Evolutionary conservation across 2,329 filamentous ascomycete genomes (phyloP).

Genomic region (Venturia asperata): DNA sequence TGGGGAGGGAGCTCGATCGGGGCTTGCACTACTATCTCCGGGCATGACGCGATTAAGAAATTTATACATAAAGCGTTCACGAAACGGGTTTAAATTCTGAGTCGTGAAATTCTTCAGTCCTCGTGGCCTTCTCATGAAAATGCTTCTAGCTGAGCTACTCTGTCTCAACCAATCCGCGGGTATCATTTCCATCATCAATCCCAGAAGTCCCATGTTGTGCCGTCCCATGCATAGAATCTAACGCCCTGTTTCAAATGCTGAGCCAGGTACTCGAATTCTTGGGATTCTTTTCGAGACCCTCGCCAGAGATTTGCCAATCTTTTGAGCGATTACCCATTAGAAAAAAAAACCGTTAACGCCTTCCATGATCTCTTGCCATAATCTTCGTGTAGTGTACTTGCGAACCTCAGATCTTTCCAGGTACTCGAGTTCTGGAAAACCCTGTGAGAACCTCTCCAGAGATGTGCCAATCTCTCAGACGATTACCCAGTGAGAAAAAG

Average conservation of each 20-base stretch:
- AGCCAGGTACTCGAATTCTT: not conserved
- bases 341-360: not conserved
- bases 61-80: not conserved
- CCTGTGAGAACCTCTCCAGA: not conserved
- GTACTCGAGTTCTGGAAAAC: not conserved
- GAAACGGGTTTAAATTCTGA: not conserved
- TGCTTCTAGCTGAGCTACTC: not conserved
- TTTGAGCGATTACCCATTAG: not conserved
- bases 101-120: not conserved
- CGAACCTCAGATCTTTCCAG: not conserved
- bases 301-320: not conserved
- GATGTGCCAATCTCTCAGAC: not conserved
- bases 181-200: conserved; percentile 8
- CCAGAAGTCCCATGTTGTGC: not conserved
- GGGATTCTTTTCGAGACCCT: not conserved
- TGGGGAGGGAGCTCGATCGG: not conserved
- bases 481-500: not conserved
- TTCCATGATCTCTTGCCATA: not conserved
- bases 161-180: not conserved
- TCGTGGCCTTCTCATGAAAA: not conserved
- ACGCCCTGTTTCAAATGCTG: not conserved
- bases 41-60: not conserved
- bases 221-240: not conserved
- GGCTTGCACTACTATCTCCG: not conserved
- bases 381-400: not conserved